These are phyloP conservation scores for Xylaria hypoxylon DNA, from an alignment of 2,329 filamentous ascomycete species.

Conservation along the genomic window DNA sequence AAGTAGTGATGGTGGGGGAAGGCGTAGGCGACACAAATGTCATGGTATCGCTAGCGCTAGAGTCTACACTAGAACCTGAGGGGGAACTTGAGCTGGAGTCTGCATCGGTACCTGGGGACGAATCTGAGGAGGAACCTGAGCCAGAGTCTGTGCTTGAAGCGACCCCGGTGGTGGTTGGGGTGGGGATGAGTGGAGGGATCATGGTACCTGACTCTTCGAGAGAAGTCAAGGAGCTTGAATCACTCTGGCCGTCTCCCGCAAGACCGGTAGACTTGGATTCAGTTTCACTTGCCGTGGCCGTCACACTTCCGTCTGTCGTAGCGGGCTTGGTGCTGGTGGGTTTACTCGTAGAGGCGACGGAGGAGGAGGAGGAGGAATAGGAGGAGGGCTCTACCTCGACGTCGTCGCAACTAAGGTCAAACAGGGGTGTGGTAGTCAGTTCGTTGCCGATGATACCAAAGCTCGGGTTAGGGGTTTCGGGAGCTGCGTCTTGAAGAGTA, in stretches of 20 bases:
- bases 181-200: constrained; percentile 36
- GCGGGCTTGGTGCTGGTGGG: constrained; percentile 37
- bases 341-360: constrained; percentile 28
- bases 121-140: constrained; percentile 43
- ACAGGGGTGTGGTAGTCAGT: constrained; percentile 67
- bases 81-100: constrained; percentile 46
- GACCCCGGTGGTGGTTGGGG: constrained; percentile 36
- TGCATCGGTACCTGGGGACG: constrained; percentile 36
- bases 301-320: constrained; percentile 19
- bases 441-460: constrained; percentile 75
- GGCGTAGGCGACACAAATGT: constrained; percentile 39
- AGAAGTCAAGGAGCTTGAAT: constrained; percentile 46
- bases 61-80: constrained; percentile 43
- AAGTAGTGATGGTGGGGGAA: constrained; percentile 22
- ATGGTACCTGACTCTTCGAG: constrained; percentile 43
- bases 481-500: constrained; percentile 75
- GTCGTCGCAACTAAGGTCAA: constrained; percentile 70
- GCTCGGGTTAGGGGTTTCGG: constrained; percentile 70
- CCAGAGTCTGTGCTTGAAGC: constrained; percentile 38
- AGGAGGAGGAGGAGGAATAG: constrained; percentile 36
- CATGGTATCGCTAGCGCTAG: constrained; percentile 31
- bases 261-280: constrained; percentile 10
- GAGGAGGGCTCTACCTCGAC: constrained; percentile 43
- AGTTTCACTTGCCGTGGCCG: constrained; percentile 1
- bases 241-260: constrained; percentile 46